phyloP scores from a whole-genome alignment of 129 eudicot species.

The Erigeron canadensis region DNA sequence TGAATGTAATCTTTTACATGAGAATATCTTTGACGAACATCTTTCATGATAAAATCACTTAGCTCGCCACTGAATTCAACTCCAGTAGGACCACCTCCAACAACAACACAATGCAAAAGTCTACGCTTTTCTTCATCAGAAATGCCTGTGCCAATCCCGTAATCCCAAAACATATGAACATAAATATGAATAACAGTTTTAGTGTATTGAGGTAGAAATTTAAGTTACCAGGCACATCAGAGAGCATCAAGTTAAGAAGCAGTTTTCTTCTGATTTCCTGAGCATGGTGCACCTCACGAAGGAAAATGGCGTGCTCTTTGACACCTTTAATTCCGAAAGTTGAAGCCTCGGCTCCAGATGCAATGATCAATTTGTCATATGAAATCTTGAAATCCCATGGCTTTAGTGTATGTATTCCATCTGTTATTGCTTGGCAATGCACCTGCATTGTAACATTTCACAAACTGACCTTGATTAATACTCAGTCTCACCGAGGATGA shows the following conservation, averaged over 20 bases:
- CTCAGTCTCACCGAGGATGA: background rate
- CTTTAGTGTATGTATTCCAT: conserved; percentile 51
- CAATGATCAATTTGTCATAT: conserved; percentile 87
- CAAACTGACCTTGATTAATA: background rate
- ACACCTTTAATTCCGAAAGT: conserved; percentile 96
- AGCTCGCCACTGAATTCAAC: conserved; percentile 98
- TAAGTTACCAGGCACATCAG: conserved; percentile 83
- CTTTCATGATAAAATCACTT: conserved; percentile 88
- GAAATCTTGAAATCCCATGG: conserved; percentile 81
- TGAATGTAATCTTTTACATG: conserved; percentile 90
- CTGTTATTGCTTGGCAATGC: conserved; percentile 69
- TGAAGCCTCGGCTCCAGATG: conserved; percentile 88
- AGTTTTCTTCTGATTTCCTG: conserved; percentile 89
- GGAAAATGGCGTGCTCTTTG: conserved; percentile 78
- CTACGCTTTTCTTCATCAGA: conserved; percentile 84
- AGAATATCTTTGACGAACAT: conserved; percentile 81
- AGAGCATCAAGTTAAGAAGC: conserved; percentile 83
- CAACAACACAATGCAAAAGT: conserved; percentile 92
- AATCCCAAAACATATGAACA: background rate
- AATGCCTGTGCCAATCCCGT: conserved; percentile 45
- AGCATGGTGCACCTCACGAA: conserved; percentile 97
- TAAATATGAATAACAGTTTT: background rate
- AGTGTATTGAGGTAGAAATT: background rate
- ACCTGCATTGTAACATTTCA: conserved; percentile 40
- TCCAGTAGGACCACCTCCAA: conserved; percentile 99